Conservation (phyloP, 2,329 filamentous ascomycete genomes). For the Periconia sp. region DNA sequence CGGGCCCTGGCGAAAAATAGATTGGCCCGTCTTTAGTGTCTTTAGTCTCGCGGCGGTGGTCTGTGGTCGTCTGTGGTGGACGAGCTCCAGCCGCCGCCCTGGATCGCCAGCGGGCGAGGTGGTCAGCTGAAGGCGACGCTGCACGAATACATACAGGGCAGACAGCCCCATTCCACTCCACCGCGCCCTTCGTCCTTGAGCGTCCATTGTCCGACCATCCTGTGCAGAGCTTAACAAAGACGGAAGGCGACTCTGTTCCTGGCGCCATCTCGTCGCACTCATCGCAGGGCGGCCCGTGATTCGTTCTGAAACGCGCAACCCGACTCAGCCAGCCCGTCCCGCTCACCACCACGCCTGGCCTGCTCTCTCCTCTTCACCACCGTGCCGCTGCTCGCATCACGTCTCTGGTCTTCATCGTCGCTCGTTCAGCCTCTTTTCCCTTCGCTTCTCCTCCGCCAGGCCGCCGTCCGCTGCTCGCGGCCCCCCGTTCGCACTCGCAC, state of each 20-base stretch:
- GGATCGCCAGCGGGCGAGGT: no score
- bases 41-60: no score
- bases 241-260: conserved; percentile 6
- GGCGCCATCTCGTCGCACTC: conserved; percentile 4
- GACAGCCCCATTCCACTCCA: no score
- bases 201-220: no score
- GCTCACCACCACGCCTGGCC: conserved; percentile 6
- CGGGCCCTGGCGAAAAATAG: no score
- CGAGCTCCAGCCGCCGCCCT: no score
- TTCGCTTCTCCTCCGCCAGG: neutral
- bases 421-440: conserved; percentile 3
- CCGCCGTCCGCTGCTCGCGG: neutral
- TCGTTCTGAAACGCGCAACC: conserved; percentile 18
- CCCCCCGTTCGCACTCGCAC: neutral
- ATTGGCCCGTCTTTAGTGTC: no score
- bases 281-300: conserved; percentile 13
- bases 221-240: no score
- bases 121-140: no score
- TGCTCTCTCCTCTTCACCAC: conserved; percentile 7
- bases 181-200: no score
- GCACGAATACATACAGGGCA: no score
- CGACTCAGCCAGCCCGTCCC: conserved; percentile 6
- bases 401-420: conserved; percentile 6
- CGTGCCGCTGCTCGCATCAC: neutral
- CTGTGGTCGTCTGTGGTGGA: no score